These are phyloP conservation scores for Trichosanthes cucumerina DNA, from an alignment of 306 rosid species.

Conservation along the genomic window DNA sequence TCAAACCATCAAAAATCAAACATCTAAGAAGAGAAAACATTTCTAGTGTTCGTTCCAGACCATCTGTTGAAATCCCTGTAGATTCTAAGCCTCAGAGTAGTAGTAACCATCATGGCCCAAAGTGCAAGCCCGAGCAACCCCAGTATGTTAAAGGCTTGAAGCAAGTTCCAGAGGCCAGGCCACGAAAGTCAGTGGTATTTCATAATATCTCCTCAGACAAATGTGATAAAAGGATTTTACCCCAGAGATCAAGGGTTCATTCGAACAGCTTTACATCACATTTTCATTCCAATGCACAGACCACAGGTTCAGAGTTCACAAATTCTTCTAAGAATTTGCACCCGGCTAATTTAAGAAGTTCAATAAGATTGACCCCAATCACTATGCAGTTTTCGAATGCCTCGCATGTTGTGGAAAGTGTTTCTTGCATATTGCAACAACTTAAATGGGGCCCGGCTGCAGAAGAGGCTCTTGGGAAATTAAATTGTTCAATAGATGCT, in stretches of 20 bases:
- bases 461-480: slow-evolving; percentile 57
- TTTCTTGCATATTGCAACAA: slow-evolving; percentile 46
- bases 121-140: slow-evolving; percentile 41
- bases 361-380: slow-evolving; percentile 27
- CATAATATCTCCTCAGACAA: slow-evolving; percentile 22
- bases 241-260: slow-evolving; percentile 40
- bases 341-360: slow-evolving; percentile 34
- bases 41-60: slow-evolving; percentile 42
- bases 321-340: slow-evolving; percentile 32
- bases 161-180: slow-evolving; percentile 35
- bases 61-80: slow-evolving; percentile 26
- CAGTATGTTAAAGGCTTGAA: slow-evolving; percentile 29
- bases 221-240: slow-evolving; percentile 29
- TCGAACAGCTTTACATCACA: slow-evolving; percentile 30
- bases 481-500: slow-evolving; percentile 53
- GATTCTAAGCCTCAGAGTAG: slow-evolving; percentile 29
- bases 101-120: slow-evolving; percentile 31
- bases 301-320: slow-evolving; percentile 23
- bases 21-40: slow-evolving; percentile 48
- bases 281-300: slow-evolving; percentile 30
- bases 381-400: slow-evolving; percentile 27
- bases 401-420: slow-evolving; percentile 42
- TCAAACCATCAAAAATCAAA: slow-evolving; percentile 49
- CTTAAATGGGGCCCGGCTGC: slow-evolving; percentile 63
- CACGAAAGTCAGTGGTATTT: slow-evolving; percentile 28